Evolutionary conservation across 2,329 filamentous ascomycete genomes (phyloP), one percentile per base, ranked within the genome.

Genomic region (Balansia obtecta): DNA sequence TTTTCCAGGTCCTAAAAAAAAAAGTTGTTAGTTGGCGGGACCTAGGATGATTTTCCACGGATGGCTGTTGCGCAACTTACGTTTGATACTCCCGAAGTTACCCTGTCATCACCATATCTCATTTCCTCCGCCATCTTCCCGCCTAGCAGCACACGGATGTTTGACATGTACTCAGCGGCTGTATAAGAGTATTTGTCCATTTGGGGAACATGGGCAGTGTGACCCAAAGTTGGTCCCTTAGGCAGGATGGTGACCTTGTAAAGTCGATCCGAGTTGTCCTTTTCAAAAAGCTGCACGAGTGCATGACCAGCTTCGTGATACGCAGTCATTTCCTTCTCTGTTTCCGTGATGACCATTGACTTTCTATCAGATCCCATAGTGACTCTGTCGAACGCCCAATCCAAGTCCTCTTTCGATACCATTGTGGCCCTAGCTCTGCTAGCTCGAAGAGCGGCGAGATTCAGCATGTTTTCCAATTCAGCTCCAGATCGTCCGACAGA

Each of bases 161-260:
- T 74, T 34, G 87, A 83, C 57, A 90, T 73, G 59, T 89, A 89
- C 63, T 98, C 87, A 50, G 81, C 80, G 59, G 89, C 88, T n/a
- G 86, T 86, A 67, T 82, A 82, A 12, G 88, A 93, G 61, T 95
- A 89, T 67, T 90, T 89, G 70, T 96, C 90, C 75, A 95, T 89
- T 63, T 93, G 85, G 0, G 90, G 90, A 22, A 98, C 75, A 66
- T 85, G 85, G 56, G 86, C 86, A 0, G 93, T 98, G 55, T 95
- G 80, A 53, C 93, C 93, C 8, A 97, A 76, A 22, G 86, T 80
- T 60, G 83, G 82, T 11, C 93, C 93, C 60, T 94, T 85, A 49
- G 93, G 90, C 60, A 98, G 85, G 59, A 98, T 94, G 1, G 93
- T 98, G 46, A 95, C 90, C 71, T 98, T 98, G 77, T 98, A 96